Evolutionary conservation across 2,329 filamentous ascomycete species (phyloP), one percentile per base, ranked within the genome.

Genomic region (Nemania abortiva): DNA sequence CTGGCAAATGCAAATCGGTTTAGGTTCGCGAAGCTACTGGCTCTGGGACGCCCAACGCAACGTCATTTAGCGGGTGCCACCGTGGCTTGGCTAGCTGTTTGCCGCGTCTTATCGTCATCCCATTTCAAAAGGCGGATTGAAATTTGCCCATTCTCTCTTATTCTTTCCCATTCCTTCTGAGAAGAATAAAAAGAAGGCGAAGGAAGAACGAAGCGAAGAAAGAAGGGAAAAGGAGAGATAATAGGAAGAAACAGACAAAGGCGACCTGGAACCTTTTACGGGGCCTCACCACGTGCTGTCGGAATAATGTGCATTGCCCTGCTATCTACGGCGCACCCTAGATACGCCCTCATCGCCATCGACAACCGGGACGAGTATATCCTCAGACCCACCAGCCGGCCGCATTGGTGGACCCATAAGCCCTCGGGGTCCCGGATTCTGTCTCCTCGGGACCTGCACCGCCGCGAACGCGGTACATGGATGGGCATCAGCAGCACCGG

Each of bases 331-430:
- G 86, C 90, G 54, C 92, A 95, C 77, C 92, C 92, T 10, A 84
- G 87, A 73, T 95, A 95, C 80, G 86, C 91, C 29, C 85, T 95
- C 69, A 91, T 95, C 74, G 82, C 93, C 69, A 84, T 94, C 77
- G 89, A 94, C 81, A 95, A 95, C 79, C 88, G 92, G 74, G 92
- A 95, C 82, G 92, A 91, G 78, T 91, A 87, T 80, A 88, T 91
- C 71, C 83, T 90, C 15, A 85, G 89, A 31, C 89, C 89, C 3
- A 91, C 89, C 1, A 89, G 86, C 61, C 83, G 87, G 67, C 89
- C 89, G 6, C 85, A 90, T 78, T 91, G 89, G 89, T 91, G 89
- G 88, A 84, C 79, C 52, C 84, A 84, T 68, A 77, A 79, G 22
- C 75, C 78, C 47, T 81, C 82, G 37, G 82, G 82, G 15, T 70